Evolutionary conservation across 768 basidiomycete genomes (phyloP).

Genomic region (Peribolospora baueri): DNA sequence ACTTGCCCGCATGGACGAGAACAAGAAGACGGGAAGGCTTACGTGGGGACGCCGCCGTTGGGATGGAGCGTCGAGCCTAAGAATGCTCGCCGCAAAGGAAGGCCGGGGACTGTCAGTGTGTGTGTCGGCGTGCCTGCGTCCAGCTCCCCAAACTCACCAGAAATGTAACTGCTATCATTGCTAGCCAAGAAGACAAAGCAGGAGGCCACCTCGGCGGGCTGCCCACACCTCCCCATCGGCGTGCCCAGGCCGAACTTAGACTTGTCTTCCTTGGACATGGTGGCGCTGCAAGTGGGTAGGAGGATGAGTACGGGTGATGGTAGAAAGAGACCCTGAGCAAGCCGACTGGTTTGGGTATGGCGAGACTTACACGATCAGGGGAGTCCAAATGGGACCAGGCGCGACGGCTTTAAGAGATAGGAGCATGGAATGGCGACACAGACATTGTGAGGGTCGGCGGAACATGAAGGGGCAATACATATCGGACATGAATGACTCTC

Average conservation of each 20-base stretch:
- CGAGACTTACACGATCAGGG: constrained; percentile 19
- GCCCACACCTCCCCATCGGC: constrained; percentile 29
- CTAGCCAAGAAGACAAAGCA: constrained; percentile 25
- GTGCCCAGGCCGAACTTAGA: constrained; percentile 18
- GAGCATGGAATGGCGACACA: constrained; percentile 8
- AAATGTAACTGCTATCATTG: no score
- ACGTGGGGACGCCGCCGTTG: no score
- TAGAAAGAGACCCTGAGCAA: background rate
- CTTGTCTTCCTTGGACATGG: constrained; percentile 21
- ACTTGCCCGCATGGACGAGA: no score
- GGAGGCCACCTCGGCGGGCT: constrained; percentile 30
- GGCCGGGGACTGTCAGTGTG: no score
- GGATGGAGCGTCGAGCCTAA: no score
- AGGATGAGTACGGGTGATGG: background rate
- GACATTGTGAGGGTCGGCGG: constrained; percentile 5
- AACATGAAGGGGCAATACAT: background rate
- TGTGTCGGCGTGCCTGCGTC: no score
- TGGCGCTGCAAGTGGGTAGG: constrained; percentile 8
- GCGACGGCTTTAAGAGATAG: constrained; percentile 17
- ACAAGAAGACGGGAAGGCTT: no score
- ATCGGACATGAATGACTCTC: background rate
- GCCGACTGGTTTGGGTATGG: background rate
- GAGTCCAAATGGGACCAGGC: constrained; percentile 30
- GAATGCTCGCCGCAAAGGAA: no score
- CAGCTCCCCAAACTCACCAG: no score